Evolutionary conservation across 192 early-diverging fungal species (phyloP).

Genomic region (Backusella psychrophila): DNA sequence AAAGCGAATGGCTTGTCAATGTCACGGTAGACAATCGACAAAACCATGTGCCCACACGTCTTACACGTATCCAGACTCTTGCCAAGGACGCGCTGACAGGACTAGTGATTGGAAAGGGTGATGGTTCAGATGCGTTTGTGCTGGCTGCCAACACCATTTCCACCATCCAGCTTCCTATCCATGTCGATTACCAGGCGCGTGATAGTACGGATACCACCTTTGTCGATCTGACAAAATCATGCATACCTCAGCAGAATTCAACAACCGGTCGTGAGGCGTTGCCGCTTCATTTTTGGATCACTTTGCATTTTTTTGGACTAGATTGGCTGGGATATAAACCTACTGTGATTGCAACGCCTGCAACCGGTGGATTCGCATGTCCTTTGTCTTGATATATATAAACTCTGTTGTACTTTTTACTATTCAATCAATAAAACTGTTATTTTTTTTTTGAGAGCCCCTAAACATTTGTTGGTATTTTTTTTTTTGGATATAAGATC

Average conservation of each 20-base stretch:
- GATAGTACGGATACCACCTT: constrained; percentile 18
- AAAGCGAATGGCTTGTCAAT: constrained; percentile 23
- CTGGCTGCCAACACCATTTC: constrained; percentile 1
- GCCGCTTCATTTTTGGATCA: constrained; percentile 24
- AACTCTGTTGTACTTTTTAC: neutral
- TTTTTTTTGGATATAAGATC: no score
- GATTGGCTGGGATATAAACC: constrained; percentile 24
- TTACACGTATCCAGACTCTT: neutral
- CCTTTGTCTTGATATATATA: constrained; percentile 11
- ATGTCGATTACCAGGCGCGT: constrained; percentile 20
- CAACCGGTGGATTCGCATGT: constrained; percentile 24
- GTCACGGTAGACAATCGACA: constrained; percentile 24
- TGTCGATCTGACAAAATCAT: constrained; percentile 24
- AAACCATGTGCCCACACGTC: constrained; percentile 22
- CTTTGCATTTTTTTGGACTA: constrained; percentile 8
- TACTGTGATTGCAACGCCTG: constrained; percentile 22
- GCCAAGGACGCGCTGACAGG: constrained; percentile 22
- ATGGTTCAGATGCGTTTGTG: neutral
- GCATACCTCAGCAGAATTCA: neutral
- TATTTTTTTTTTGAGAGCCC: neutral
- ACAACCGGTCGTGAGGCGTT: neutral
- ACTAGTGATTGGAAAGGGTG: constrained; percentile 19
- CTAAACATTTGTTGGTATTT: no score
- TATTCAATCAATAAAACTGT: neutral
- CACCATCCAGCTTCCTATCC: constrained; percentile 7